Percentiles rank a stretch among this genome's conserved stretches.
phyloP scores from a whole-genome alignment of 2,329 filamentous ascomycete species.

The Penicillium expansum region DNA sequence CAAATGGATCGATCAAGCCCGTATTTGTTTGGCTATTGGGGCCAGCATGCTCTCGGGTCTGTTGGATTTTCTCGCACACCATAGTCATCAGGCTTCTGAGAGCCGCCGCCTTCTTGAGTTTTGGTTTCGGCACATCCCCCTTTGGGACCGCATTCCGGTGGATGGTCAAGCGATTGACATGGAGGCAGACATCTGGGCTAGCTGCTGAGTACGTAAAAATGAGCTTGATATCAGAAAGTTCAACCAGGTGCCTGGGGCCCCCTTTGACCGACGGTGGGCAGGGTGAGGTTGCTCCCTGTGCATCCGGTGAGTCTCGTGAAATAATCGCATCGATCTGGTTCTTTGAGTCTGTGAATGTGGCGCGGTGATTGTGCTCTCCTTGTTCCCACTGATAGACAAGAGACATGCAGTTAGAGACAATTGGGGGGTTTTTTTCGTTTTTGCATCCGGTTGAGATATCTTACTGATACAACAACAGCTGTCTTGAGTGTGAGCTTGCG shows the following conservation, averaged over 20 bases:
- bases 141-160: conserved; percentile 19
- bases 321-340: conserved; percentile 37
- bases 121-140: conserved; percentile 17
- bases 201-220: conserved; percentile 31
- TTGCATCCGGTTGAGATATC: not conserved
- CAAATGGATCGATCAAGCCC: not conserved
- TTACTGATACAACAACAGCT: conserved; percentile 27
- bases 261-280: conserved; percentile 17
- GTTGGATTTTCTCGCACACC: conserved; percentile 9
- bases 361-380: conserved; percentile 15
- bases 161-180: conserved; percentile 27
- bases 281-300: conserved; percentile 19
- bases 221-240: conserved; percentile 36
- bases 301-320: conserved; percentile 24
- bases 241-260: conserved; percentile 29
- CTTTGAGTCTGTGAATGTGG: conserved; percentile 35
- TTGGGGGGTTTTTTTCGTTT: too few relatives aligned
- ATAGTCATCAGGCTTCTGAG: conserved; percentile 20
- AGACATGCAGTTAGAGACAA: not conserved
- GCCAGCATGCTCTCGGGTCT: not conserved
- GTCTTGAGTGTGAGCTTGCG: not conserved
- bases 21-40: not conserved
- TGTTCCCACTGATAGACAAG: conserved; percentile 27
- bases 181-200: conserved; percentile 25
- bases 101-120: conserved; percentile 16